Evolutionary conservation across 352 stramenopile genomes (phyloP).

Genomic region (Pythium folliculosum): DNA sequence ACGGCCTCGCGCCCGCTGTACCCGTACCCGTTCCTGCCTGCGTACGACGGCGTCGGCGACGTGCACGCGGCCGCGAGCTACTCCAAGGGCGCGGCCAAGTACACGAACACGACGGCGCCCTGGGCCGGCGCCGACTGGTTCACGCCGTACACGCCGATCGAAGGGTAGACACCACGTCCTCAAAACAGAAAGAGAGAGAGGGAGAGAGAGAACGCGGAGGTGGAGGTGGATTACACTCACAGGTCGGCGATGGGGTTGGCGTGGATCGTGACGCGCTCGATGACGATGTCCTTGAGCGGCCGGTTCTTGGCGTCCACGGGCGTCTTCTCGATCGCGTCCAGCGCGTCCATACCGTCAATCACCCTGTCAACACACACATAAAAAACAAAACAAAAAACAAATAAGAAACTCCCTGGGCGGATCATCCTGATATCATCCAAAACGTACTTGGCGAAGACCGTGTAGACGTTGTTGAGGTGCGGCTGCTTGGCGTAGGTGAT

Average conservation of each 20-base stretch:
- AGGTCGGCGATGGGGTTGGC: slow-evolving; percentile 91
- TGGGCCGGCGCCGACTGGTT: slow-evolving; percentile 19
- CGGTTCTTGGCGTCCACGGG: slow-evolving; percentile 91
- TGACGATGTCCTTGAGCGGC: slow-evolving; percentile 86
- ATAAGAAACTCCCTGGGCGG: background rate
- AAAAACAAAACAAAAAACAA: slow-evolving; percentile 23
- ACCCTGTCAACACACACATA: slow-evolving; percentile 45
- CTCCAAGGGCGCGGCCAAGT: slow-evolving; percentile 30
- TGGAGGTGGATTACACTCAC: background rate
- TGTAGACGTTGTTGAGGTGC: slow-evolving; percentile 98
- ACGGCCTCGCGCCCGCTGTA: slow-evolving; percentile 24
- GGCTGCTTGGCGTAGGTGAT: slow-evolving; percentile 96
- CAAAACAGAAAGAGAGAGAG: background rate
- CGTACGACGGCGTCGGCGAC: slow-evolving; percentile 16
- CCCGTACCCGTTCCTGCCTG: slow-evolving; percentile 26
- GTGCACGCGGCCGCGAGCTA: slow-evolving; percentile 24
- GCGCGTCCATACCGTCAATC: slow-evolving; percentile 96
- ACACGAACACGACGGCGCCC: slow-evolving; percentile 32
- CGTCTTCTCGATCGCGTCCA: slow-evolving; percentile 96
- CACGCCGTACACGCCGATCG: slow-evolving; percentile 18
- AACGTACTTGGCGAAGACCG: slow-evolving; percentile 94
- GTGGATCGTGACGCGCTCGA: slow-evolving; percentile 91
- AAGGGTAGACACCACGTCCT: background rate
- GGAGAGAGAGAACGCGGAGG: background rate
- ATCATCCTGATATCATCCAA: background rate